Evolutionary conservation across 176 grass and related monocot species (phyloP).

Genomic region (Ensete ventricosum): DNA sequence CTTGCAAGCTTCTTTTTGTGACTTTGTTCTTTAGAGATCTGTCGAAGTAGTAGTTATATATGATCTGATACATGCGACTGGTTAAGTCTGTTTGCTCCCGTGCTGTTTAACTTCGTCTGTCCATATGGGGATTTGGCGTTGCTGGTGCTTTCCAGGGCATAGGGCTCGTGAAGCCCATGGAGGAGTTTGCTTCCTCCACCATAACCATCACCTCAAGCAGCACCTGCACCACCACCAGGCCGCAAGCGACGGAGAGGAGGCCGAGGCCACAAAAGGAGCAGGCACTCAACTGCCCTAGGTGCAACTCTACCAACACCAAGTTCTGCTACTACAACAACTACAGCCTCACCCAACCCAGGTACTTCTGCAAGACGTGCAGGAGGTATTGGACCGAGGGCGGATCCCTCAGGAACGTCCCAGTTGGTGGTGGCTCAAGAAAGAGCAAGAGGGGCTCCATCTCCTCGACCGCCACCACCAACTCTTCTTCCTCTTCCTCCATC

Average conservation of each 20-base stretch:
- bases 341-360: constrained; percentile 20
- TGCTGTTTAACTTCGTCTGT: neutral
- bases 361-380: constrained; percentile 28
- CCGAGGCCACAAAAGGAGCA: constrained; percentile 67
- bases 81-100: no score
- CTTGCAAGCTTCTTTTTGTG: neutral
- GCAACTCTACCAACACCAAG: constrained; percentile 64
- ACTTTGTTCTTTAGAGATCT: neutral
- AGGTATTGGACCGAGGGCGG: constrained; percentile 21
- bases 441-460: neutral
- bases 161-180: constrained; percentile 15
- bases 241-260: constrained; percentile 27
- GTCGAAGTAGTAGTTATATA: neutral
- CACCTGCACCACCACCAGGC: neutral
- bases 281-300: constrained; percentile 68
- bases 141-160: constrained; percentile 11
- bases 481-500: neutral
- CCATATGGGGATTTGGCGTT: constrained; percentile 2
- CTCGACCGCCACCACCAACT: neutral
- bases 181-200: neutral
- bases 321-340: constrained; percentile 32
- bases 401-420: constrained; percentile 7
- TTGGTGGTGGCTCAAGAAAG: neutral
- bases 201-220: neutral
- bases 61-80: neutral